Evolutionary conservation across 2,329 filamentous ascomycete species (phyloP), one percentile per base, ranked within the genome.

Genomic region (Aspergillus sp.): DNA sequence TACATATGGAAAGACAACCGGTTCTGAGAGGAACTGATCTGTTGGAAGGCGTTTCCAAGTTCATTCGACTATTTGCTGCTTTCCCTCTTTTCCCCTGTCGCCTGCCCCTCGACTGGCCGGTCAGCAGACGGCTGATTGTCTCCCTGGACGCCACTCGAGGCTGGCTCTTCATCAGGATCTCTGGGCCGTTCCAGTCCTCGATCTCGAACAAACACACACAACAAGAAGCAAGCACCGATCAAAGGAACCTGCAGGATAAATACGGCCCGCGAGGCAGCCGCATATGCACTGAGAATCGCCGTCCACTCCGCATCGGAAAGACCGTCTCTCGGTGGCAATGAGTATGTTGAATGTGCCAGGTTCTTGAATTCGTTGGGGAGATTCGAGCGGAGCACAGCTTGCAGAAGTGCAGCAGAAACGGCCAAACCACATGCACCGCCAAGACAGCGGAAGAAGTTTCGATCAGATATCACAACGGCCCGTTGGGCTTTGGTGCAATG

Each of bases 361-460:
- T 78, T 69, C 19, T 74, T 62, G 49, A 79, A 72, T 19, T 73
- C 68, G 3, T 62, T 53, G 2, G 80, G 79, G 5, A 83, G 70
- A n/a, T 77, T 74, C 45, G 69, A 76, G 61, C 69, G 75, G 23
- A 78, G 68, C 4, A 71, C 71, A 6, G 75, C 72, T 47, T 77
- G 76, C 46, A 84, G 72, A 2, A 87, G 75, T 2, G 84, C 84
- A 1, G 84, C 85, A 0, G 83, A 85, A 7, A 88, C 75, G 0
- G 85, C 85, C 0, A 89, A 79, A 0, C 87, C 86, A 13, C 82
- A 79, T 1, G 86, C 79, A 28, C 86, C 87, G 9, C 87, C 87
- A 4, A 86, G 76, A 52, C 82, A 84, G 7, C 87, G 82, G 62
- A 88, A 80, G 69, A 89, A 89, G 66, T 89, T 89, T 1, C 87